Evolutionary conservation across 176 grass and related monocot species (phyloP), one percentile per base, ranked within the genome.

Genomic region (Hsuehochloa calcarea): DNA sequence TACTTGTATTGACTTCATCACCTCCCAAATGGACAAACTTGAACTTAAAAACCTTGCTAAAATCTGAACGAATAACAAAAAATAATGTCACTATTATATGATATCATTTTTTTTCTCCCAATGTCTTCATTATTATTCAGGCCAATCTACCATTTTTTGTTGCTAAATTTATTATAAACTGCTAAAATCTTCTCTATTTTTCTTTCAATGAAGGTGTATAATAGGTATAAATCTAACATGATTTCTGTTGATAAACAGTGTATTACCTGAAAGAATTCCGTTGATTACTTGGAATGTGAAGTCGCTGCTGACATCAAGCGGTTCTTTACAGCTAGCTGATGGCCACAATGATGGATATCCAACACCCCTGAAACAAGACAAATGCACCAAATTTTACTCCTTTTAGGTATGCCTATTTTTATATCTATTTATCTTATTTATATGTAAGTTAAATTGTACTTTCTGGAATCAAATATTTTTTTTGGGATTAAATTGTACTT

Each of bases 1-100:
- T 92, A 95, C 96, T 82, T 82, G 93, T 95, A 70, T 92, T 78
- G 20, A 98, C 93, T 93, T 98, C 96, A 81, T 98, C 93, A 68
- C 96, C 96, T 29, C 96, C 96, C 80, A 98, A 82, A 75, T 98
- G 96, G 65, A 98, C 93, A 92, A 98, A 98, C 56, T 89, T 98
- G 77, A 98, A 98, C 74, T 98, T 98, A 84, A 98, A 98, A 87
- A 98, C 78, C 84, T 94, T 95, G 62, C 91, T 92, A 84, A 95
- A 98, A 91, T 98, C 96, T 98, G 93, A 70, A 82, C 87, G 37
- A 27, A 47, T 22, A 88, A 61, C 31, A 78, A 54, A 84, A 87
- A n/a, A 68, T 59, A 71, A n/a, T 64, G 11, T 37, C 8, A 90
- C 5, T 59, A 37, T 62, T 55, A 80, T 50, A 63, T 17, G 6